Evolutionary conservation across 2,329 filamentous ascomycete genomes (phyloP), one percentile per base, ranked within the genome.

Genomic region (Zarea fungicola): DNA sequence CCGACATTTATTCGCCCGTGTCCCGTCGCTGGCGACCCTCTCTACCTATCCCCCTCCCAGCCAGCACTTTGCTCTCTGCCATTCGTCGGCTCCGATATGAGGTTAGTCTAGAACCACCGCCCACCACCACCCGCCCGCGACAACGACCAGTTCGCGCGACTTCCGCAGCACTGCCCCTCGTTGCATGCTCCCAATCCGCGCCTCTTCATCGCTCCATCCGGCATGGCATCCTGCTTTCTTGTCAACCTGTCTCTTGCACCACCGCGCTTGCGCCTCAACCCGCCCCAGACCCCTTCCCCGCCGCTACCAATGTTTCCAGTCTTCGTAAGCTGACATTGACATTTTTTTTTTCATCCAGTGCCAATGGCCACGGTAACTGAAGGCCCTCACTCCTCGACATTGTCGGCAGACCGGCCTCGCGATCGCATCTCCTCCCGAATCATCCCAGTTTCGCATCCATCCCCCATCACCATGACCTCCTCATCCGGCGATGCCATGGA

Each of bases 401-500:
- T 66, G 55, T 59, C 67, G 55, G 62, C 65, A 54, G 67, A 71
- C 51, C 63, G 66, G 54, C 65, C 62, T 52, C 66, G 71, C 50
- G 68, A 76, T 52, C 67, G 67, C 62, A 73, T 74, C 66, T 70
- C 72, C 60, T 66, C 71, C 57, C 75, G 76, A 61, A 78, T 80
- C 39, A 68, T 84, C 41, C 78, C 80, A 46, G 79, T 82, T 55
- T 69, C 47, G n/a, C n/a, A n/a, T n/a, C 39, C 13, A 76, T 52
- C 73, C 73, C 49, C 75, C 79, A 76, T 78, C 62, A 80, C 77
- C 68, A 80, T 80, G 55, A 73, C 77, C 47, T 75, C 78, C 18
- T 75, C 75, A 42, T 75, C 76, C 25, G 77, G 74, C 56, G 77
- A 80, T 50, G 77, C 78, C 51, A 84, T 83, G 79, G 80, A 83